Conservation (phyloP, 2,329 filamentous ascomycete genomes). For the Colletotrichum eleusines region DNA sequence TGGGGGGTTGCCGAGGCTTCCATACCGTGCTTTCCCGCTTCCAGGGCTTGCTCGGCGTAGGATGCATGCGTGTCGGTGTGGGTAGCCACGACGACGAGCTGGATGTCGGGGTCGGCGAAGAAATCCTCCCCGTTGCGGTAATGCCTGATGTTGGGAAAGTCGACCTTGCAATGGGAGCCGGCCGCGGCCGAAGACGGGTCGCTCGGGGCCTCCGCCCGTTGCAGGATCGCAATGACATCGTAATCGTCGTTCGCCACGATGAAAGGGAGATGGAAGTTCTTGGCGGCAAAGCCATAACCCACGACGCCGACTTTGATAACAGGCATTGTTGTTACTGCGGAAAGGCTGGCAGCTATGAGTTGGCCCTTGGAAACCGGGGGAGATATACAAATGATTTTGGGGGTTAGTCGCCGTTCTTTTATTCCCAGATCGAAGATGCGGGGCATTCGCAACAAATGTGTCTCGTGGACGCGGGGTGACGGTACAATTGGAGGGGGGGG, state of each 20-base stretch:
- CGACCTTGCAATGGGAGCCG: conserved; percentile 61
- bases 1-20: too few species aligned
- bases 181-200: conserved; percentile 46
- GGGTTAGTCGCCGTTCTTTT: background rate
- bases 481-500: background rate
- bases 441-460: background rate
- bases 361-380: too few species aligned
- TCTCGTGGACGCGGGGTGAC: background rate
- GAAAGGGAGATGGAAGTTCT: conserved; percentile 64
- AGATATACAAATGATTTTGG: rapidly evolving
- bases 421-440: background rate
- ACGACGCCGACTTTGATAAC: conserved; percentile 61
- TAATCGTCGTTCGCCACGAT: conserved; percentile 60
- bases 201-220: conserved; percentile 56
- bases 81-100: conserved; percentile 73
- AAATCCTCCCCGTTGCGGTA: conserved; percentile 70
- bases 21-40: conserved; percentile 69
- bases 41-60: conserved; percentile 66
- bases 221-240: conserved; percentile 60
- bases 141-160: conserved; percentile 63
- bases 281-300: conserved; percentile 63
- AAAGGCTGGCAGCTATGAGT: rapidly evolving
- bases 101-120: conserved; percentile 67
- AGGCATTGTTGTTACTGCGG: conserved; percentile 33
- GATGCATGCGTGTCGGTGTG: conserved; percentile 63